Percentiles rank a stretch among this genome's conserved stretches.
Evolutionary conservation across 345 rosid species (phyloP).

Genomic region (Litchi chinensis): DNA sequence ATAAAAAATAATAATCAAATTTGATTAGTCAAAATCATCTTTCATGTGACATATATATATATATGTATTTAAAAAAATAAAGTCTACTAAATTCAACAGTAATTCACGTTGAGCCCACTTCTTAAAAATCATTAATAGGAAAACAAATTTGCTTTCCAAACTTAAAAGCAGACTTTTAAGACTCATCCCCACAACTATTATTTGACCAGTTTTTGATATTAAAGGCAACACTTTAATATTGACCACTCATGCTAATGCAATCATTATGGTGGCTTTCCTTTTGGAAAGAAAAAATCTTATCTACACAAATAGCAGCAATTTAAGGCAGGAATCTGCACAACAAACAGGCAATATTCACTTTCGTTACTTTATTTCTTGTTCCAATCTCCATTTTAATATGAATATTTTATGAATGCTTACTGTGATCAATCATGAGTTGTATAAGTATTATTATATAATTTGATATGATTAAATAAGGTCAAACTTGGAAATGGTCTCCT

Average conservation of each 20-base stretch:
- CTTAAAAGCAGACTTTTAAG: neutral
- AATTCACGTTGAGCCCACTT: neutral
- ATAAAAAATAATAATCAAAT: too few relatives aligned
- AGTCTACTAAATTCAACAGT: neutral
- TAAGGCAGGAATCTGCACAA: neutral
- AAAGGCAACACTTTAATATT: neutral
- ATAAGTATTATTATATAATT: neutral
- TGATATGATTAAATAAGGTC: neutral
- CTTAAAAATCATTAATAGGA: neutral
- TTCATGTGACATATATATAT: too few relatives aligned
- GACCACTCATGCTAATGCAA: neutral
- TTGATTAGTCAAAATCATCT: neutral
- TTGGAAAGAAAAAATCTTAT: neutral
- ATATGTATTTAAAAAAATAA: too few relatives aligned
- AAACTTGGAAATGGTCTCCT: neutral
- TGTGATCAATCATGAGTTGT: neutral
- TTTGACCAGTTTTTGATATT: neutral
- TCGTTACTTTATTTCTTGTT: neutral
- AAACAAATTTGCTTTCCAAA: neutral
- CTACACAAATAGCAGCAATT: neutral
- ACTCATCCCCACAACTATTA: neutral
- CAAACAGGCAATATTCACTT: neutral
- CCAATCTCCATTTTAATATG: neutral
- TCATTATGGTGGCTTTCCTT: neutral
- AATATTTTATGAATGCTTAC: neutral